phyloP scores from a whole-genome alignment of 1,284 basidiomycete genomes.

The Termitomyces sp. region DNA sequence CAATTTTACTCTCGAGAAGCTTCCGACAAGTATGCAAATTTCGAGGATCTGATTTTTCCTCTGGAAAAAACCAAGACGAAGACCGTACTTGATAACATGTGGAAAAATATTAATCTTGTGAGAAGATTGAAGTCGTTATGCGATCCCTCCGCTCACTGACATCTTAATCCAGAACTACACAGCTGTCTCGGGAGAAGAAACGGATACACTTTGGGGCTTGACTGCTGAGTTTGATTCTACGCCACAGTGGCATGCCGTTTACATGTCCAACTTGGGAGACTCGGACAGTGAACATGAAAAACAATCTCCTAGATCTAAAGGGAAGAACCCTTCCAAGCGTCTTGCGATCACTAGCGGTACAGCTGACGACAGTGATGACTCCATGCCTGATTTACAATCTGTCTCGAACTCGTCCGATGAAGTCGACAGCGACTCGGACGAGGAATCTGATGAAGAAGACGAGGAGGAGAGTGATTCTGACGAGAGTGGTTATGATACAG shows the following conservation, averaged over 20 bases:
- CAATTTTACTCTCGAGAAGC: constrained; percentile 56
- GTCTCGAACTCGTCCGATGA: constrained; percentile 53
- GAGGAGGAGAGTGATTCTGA: constrained; percentile 32
- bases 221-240: constrained; percentile 43
- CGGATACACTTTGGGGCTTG: constrained; percentile 63
- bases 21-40: constrained; percentile 41
- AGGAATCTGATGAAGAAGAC: constrained; percentile 33
- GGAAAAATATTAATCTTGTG: constrained; percentile 59
- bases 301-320: constrained; percentile 18
- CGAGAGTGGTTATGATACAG: constrained; percentile 56
- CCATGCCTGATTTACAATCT: constrained; percentile 61
- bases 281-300: constrained; percentile 29
- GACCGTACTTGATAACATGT: constrained; percentile 51
- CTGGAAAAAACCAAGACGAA: constrained; percentile 48
- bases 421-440: constrained; percentile 29
- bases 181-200: constrained; percentile 40
- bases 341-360: constrained; percentile 45
- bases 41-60: constrained; percentile 54
- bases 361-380: constrained; percentile 36
- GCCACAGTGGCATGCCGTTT: constrained; percentile 57
- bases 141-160: constrained; percentile 3
- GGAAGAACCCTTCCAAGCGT: constrained; percentile 29
- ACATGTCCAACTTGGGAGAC: constrained; percentile 24
- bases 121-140: constrained; percentile 22
- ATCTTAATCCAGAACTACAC: constrained; percentile 50